phyloP scores from a whole-genome alignment of 345 rosid genomes.

The Limnanthes douglasii region DNA sequence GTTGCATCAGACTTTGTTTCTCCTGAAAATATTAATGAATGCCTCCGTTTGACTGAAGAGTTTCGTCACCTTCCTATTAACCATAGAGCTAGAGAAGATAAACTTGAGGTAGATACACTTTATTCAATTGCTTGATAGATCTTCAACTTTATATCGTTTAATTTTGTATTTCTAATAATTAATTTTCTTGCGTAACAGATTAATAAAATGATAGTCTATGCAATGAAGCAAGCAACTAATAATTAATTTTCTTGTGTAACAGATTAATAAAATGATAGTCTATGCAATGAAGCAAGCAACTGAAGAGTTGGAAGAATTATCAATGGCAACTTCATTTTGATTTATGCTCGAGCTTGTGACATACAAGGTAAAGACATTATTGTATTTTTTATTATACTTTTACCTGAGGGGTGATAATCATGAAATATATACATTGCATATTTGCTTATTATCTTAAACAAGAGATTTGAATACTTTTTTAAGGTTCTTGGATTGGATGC shows the following conservation, averaged over 20 bases:
- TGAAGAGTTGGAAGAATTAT: no score
- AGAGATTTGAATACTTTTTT: conserved; percentile 54
- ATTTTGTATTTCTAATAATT: not conserved
- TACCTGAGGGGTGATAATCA: no score
- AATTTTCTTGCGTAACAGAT: conserved; percentile 22
- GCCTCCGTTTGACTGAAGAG: conserved; percentile 69
- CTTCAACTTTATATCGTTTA: not conserved
- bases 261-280: no score
- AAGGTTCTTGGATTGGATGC: conserved; percentile 85
- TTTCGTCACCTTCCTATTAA: conserved; percentile 74
- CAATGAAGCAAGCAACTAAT: conserved; percentile 31
- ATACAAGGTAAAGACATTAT: no score
- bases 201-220: conserved; percentile 71
- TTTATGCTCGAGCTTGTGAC: no score
- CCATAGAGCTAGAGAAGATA: conserved; percentile 84
- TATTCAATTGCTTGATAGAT: not conserved
- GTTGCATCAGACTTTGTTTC: conserved; percentile 92
- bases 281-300: no score
- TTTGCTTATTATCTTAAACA: no score
- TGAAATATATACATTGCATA: no score
- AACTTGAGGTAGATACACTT: conserved; percentile 50
- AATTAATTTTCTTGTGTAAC: no score
- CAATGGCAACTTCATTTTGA: no score
- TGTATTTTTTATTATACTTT: no score
- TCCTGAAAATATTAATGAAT: conserved; percentile 61